These are phyloP conservation scores for Hamamelis virginiana DNA, from an alignment of 164 flowering plant species.

Conservation along the genomic window DNA sequence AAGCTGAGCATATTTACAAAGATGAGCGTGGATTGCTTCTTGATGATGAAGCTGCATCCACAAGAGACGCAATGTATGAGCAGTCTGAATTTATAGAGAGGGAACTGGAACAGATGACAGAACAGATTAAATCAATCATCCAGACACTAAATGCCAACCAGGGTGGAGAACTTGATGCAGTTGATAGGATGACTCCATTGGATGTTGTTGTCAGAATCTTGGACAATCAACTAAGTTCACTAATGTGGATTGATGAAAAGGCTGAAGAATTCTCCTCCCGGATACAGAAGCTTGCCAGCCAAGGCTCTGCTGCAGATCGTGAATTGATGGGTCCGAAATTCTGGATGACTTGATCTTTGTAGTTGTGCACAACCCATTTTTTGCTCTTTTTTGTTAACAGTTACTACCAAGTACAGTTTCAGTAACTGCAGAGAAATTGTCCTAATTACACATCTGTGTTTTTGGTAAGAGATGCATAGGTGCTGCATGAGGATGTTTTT, in stretches of 20 bases:
- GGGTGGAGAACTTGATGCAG: conserved; percentile 84
- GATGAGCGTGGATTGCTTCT: conserved; percentile 81
- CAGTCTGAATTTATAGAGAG: conserved; percentile 88
- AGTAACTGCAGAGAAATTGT: not conserved
- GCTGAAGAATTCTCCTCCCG: conserved; percentile 73
- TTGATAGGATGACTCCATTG: conserved; percentile 75
- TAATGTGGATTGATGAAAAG: conserved; percentile 99
- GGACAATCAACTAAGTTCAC: conserved; percentile 89
- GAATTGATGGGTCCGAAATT: conserved; percentile 45
- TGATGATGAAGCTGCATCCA: conserved; percentile 92
- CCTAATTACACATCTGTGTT: not conserved
- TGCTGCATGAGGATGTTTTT: too few species aligned
- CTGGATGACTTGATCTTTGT: conserved; percentile 45
- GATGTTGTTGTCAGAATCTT: conserved; percentile 82
- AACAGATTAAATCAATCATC: conserved; percentile 85
- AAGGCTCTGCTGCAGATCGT: conserved; percentile 56
- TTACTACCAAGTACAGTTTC: not conserved
- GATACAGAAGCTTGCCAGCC: conserved; percentile 61
- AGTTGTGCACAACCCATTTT: not conserved
- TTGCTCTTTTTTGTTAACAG: too few species aligned
- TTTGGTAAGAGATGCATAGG: conserved; percentile 4
- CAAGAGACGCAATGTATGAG: conserved; percentile 98
- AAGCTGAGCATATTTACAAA: conserved; percentile 91
- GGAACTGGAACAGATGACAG: conserved; percentile 91
- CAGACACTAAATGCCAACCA: conserved; percentile 79